These are phyloP conservation scores for Canariomyces notabilis DNA, from an alignment of 2,329 filamentous ascomycete genomes.

Conservation along the genomic window DNA sequence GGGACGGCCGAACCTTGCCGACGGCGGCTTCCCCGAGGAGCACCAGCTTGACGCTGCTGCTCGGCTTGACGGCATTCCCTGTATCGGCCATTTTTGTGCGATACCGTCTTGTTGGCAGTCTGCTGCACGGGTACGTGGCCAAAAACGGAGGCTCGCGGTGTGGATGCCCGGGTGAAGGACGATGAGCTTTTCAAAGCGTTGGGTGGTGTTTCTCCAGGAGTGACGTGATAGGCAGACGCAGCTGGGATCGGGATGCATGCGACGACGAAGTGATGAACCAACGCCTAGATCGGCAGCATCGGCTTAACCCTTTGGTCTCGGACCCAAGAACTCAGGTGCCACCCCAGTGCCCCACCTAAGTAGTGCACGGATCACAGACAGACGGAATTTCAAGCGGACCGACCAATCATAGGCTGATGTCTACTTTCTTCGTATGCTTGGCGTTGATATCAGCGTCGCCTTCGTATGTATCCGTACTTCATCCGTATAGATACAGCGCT, in stretches of 20 bases:
- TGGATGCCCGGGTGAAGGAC: background rate
- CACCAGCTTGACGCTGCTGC: constrained; percentile 99
- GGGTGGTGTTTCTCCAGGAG: constrained; percentile 14
- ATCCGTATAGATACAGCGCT: no score
- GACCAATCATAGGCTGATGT: background rate
- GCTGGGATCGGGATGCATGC: constrained; percentile 11
- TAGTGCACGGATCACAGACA: constrained; percentile 10
- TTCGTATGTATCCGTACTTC: no score
- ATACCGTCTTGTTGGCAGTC: background rate
- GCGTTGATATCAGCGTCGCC: no score
- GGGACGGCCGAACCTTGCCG: constrained; percentile 70
- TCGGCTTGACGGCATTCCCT: constrained; percentile 74
- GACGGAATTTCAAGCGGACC: background rate
- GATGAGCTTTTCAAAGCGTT: constrained; percentile 1
- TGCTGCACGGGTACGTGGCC: background rate
- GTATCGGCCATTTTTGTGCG: constrained; percentile 61
- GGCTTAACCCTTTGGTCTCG: no score
- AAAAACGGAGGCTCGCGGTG: background rate
- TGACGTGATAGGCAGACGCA: constrained; percentile 28
- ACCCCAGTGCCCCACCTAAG: background rate
- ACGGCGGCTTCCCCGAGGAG: constrained; percentile 95
- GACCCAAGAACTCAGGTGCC: no score
- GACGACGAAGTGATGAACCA: constrained; percentile 13
- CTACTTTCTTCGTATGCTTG: background rate
- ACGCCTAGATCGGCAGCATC: constrained; percentile 13